Conservation (phyloP, 164 flowering plant genomes). For the Umbilicus rupestris region DNA sequence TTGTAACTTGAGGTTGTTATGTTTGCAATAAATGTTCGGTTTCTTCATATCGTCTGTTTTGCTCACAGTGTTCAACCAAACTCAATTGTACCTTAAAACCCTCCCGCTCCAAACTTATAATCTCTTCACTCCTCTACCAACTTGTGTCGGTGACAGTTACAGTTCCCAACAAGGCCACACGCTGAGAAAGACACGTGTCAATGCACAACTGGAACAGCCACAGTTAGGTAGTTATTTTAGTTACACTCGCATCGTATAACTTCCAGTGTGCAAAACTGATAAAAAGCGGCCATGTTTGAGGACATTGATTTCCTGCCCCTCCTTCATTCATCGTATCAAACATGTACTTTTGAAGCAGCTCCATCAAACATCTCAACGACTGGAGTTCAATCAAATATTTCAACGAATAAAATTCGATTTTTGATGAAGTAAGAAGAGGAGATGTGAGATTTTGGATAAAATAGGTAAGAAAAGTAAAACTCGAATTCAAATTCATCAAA, state of each 20-base stretch:
- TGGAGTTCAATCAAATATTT: too few species aligned
- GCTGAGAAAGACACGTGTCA: neutral
- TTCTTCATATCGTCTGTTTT: neutral
- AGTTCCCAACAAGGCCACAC: neutral
- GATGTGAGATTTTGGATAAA: too few species aligned
- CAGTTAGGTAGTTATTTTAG: neutral
- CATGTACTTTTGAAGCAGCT: too few species aligned
- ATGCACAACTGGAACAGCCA: neutral
- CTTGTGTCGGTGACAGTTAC: slow-evolving; percentile 2
- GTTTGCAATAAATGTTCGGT: neutral
- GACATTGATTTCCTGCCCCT: neutral
- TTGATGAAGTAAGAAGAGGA: too few species aligned
- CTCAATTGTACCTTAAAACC: too few species aligned
- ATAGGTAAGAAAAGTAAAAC: too few species aligned
- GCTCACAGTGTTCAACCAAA: too few species aligned
- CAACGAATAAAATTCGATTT: too few species aligned
- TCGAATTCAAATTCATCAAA: too few species aligned
- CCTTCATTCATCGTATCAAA: neutral
- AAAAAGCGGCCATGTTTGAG: neutral
- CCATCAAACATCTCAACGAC: too few species aligned
- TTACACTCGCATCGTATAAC: neutral
- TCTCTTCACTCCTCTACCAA: neutral
- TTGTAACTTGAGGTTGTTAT: neutral
- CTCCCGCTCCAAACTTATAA: too few species aligned
- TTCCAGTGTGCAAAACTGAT: neutral